Conservation (phyloP, 495 filamentous ascomycete genomes). For the Daldinia grandis region DNA sequence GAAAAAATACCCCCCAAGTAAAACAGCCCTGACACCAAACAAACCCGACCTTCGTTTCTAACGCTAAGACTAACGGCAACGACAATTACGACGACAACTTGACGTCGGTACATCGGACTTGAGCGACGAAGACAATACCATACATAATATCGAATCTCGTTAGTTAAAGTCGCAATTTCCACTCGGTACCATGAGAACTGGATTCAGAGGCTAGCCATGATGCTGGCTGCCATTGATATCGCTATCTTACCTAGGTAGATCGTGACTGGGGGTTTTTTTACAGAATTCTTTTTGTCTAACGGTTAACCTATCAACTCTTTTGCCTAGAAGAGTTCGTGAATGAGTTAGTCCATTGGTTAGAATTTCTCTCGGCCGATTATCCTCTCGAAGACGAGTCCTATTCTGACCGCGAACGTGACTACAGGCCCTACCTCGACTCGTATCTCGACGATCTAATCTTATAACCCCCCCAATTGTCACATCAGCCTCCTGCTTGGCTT, state of each 20-base stretch:
- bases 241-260: slow-evolving; percentile 22
- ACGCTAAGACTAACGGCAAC: not conserved
- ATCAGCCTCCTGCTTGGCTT: slow-evolving; percentile 11
- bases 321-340: not conserved
- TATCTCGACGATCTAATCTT: slow-evolving; percentile 15
- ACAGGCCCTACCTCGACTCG: not conserved
- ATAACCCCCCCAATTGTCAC: slow-evolving; percentile 9
- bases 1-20: slow-evolving; percentile 10
- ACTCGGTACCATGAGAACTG: slow-evolving; percentile 7
- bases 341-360: slow-evolving; percentile 1
- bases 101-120: not conserved
- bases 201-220: slow-evolving; percentile 19
- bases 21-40: slow-evolving; percentile 26
- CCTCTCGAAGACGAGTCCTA: slow-evolving; percentile 5
- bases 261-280: slow-evolving; percentile 24
- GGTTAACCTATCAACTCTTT: not conserved
- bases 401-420: not conserved
- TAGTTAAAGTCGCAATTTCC: not conserved
- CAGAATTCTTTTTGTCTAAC: slow-evolving; percentile 8
- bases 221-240: slow-evolving; percentile 19
- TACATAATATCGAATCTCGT: not conserved
- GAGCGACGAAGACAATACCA: not conserved
- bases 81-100: not conserved
- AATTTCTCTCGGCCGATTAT: slow-evolving; percentile 8
- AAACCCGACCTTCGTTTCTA: slow-evolving; percentile 1